Evolutionary conservation across 2,329 filamentous ascomycete genomes (phyloP).

Genomic region (Orbilia javanica): DNA sequence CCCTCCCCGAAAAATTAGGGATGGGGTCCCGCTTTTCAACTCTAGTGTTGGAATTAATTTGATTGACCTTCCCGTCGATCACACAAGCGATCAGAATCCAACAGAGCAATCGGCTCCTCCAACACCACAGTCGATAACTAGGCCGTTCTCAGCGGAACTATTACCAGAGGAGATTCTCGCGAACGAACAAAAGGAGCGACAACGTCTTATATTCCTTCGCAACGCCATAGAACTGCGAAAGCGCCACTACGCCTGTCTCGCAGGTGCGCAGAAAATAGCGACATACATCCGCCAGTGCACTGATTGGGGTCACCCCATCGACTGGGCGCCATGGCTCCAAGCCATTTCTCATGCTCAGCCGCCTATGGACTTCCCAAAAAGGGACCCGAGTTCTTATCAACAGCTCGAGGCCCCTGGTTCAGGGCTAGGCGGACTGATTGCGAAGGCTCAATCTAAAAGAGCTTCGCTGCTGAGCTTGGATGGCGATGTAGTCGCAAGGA

Average conservation of each 20-base stretch:
- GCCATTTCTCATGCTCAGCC: background rate
- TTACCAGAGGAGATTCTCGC: background rate
- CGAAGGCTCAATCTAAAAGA: background rate
- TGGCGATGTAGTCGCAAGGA: background rate
- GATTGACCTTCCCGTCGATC: background rate
- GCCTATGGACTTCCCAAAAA: slow-evolving; percentile 16
- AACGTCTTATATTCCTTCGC: slow-evolving; percentile 9
- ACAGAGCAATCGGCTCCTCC: background rate
- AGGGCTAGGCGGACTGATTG: background rate
- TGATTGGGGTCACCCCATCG: slow-evolving; percentile 19
- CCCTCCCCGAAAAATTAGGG: background rate
- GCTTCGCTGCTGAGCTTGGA: background rate
- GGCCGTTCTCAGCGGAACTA: background rate
- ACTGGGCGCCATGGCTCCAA: slow-evolving; percentile 15
- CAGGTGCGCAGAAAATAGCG: background rate
- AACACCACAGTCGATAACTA: background rate
- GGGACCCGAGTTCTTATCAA: background rate
- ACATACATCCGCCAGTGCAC: slow-evolving; percentile 19
- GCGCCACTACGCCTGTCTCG: slow-evolving; percentile 23
- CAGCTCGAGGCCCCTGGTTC: background rate
- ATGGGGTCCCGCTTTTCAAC: background rate
- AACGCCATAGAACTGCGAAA: slow-evolving; percentile 30
- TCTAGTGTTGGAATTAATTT: too few species aligned
- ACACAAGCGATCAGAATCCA: background rate
- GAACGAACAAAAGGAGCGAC: slow-evolving; percentile 1